A percentile compares a stretch with the other conserved stretches of the same genome.
phyloP scores from a whole-genome alignment of 352 stramenopile genomes.

The Phytopythium ostracodes region DNA sequence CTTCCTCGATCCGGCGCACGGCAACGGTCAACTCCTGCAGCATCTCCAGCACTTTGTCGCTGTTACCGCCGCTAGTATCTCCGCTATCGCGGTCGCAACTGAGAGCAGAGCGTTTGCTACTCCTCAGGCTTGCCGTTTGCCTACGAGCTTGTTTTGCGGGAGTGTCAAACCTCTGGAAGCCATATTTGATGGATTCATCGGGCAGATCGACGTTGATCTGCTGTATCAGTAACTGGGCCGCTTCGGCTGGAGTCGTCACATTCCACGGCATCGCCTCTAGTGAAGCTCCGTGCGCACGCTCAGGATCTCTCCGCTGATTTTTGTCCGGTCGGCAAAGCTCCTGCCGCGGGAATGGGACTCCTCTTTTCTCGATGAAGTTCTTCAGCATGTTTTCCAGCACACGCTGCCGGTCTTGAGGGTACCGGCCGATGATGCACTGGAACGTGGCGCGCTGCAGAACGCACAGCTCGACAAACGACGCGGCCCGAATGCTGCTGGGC shows the following conservation, averaged over 20 bases:
- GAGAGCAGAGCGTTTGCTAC: not conserved
- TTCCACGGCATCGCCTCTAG: not conserved
- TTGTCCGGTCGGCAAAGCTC: constrained; percentile 18
- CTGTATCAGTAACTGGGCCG: constrained; percentile 5
- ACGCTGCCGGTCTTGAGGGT: constrained; percentile 11
- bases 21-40: not conserved
- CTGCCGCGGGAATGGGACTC: not conserved
- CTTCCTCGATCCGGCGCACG: not conserved
- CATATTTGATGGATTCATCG: constrained; percentile 16
- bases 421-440: not conserved
- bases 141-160: not conserved
- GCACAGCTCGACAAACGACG: constrained; percentile 21
- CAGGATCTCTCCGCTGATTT: not conserved
- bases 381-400: constrained; percentile 13
- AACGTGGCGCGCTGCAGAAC: constrained; percentile 8
- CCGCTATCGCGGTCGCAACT: not conserved
- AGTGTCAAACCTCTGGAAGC: constrained; percentile 12
- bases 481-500: constrained; percentile 15
- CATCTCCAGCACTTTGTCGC: not conserved
- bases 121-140: not conserved
- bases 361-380: constrained; percentile 6
- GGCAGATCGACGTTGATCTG: constrained; percentile 12
- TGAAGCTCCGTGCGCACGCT: no score
- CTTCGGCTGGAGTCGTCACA: constrained; percentile 1
- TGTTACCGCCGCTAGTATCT: not conserved